phyloP scores from a whole-genome alignment of 495 filamentous ascomycete genomes.

The Penicillium fimorum region DNA sequence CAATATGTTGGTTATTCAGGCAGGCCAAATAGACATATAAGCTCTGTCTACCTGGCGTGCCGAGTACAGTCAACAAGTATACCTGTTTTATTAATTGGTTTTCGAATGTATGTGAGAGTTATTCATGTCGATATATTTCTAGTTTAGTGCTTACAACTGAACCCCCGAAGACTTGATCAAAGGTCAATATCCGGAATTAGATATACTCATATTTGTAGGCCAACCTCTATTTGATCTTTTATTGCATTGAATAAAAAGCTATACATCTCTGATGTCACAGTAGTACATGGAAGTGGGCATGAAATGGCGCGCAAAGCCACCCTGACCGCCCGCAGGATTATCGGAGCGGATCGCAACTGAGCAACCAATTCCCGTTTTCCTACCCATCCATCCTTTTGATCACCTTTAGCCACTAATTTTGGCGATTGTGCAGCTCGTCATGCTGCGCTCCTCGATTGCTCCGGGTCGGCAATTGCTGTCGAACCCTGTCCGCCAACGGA shows the following conservation, averaged over 20 bases:
- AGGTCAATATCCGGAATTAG: background rate
- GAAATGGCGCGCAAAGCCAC: slow-evolving; percentile 18
- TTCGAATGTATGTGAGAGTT: background rate
- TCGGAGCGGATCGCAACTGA: slow-evolving; percentile 48
- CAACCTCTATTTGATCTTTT: background rate
- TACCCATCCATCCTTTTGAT: slow-evolving; percentile 34
- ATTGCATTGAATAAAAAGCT: background rate
- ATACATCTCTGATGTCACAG: background rate
- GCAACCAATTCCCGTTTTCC: slow-evolving; percentile 38
- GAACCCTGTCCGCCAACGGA: slow-evolving; percentile 43
- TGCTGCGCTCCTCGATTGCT: slow-evolving; percentile 51
- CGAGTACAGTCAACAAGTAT: background rate
- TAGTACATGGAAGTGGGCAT: background rate
- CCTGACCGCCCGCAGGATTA: slow-evolving; percentile 38
- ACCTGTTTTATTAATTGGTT: background rate
- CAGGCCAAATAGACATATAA: background rate
- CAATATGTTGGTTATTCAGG: background rate
- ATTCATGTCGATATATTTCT: background rate
- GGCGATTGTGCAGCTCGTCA: slow-evolving; percentile 48
- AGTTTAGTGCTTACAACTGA: background rate
- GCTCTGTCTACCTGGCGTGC: background rate
- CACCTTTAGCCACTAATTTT: slow-evolving; percentile 28
- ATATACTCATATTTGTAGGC: background rate
- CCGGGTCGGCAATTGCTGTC: slow-evolving; percentile 46
- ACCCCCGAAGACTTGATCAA: background rate